Evolutionary conservation across 495 filamentous ascomycete species (phyloP).

Genomic region (Glutinoglossum americanum): DNA sequence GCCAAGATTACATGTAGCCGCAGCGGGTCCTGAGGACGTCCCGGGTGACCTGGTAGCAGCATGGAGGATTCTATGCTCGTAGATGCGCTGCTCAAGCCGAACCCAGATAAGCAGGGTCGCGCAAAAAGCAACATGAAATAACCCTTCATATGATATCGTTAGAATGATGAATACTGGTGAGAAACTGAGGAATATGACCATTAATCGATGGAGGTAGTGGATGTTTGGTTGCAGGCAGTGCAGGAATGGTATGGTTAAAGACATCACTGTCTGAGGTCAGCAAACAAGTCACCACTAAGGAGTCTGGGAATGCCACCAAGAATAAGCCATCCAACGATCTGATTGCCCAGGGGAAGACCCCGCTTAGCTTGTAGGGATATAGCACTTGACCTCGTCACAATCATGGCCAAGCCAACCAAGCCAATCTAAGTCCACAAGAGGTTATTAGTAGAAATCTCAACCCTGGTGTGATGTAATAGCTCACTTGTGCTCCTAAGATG

Average conservation of each 20-base stretch:
- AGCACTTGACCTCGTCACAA: constrained; percentile 68
- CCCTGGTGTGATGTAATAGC: neutral
- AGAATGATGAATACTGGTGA: constrained; percentile 88
- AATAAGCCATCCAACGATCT: constrained; percentile 68
- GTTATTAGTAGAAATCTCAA: neutral
- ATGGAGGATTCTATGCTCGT: constrained; percentile 21
- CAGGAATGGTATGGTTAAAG: constrained; percentile 58
- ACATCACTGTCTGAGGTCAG: constrained; percentile 30
- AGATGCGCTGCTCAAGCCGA: constrained; percentile 62
- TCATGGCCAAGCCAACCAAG: constrained; percentile 61
- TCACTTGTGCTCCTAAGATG: constrained; percentile 35
- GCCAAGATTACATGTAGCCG: neutral
- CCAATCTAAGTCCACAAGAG: constrained; percentile 30
- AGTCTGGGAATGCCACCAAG: constrained; percentile 23
- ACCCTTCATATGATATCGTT: constrained; percentile 90
- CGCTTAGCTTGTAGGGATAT: constrained; percentile 64
- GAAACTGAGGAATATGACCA: constrained; percentile 84
- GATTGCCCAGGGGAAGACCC: constrained; percentile 78
- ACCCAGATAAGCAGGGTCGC: constrained; percentile 76
- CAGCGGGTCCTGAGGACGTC: constrained; percentile 1
- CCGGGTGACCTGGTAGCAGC: constrained; percentile 10
- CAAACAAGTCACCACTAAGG: neutral
- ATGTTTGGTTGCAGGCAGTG: constrained; percentile 64
- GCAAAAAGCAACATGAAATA: constrained; percentile 88
- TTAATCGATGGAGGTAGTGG: constrained; percentile 74